Conservation (phyloP, 116 monocot genomes). For the Iris pallida region DNA sequence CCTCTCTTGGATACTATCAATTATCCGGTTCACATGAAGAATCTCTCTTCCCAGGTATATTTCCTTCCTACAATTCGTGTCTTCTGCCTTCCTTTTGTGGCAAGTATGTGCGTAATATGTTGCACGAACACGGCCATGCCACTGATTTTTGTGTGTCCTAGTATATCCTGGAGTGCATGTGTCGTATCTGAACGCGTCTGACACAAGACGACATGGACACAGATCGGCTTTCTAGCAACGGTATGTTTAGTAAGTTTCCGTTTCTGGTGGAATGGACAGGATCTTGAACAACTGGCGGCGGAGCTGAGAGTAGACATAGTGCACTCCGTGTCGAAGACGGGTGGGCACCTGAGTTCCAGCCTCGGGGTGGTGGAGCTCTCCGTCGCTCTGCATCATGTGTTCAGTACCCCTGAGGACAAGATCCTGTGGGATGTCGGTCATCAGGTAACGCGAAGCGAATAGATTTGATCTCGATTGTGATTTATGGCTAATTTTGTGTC, state of each 20-base stretch:
- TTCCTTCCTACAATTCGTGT: not conserved
- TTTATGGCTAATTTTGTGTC: not conserved
- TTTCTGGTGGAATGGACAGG: slow-evolving; percentile 16
- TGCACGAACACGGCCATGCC: too few relatives aligned
- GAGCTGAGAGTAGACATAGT: slow-evolving; percentile 63
- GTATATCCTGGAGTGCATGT: too few relatives aligned
- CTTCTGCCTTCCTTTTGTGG: not conserved
- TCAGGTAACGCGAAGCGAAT: slow-evolving; percentile 28
- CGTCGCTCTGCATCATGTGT: slow-evolving; percentile 69
- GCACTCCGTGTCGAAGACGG: slow-evolving; percentile 46
- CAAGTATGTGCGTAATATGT: not conserved
- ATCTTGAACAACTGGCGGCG: slow-evolving; percentile 53
- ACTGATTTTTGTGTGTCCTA: too few relatives aligned
- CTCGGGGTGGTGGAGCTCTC: slow-evolving; percentile 64
- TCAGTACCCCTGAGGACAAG: slow-evolving; percentile 64
- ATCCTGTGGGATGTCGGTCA: slow-evolving; percentile 82
- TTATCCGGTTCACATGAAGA: slow-evolving; percentile 83
- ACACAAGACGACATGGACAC: too few relatives aligned
- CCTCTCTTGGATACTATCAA: slow-evolving; percentile 79
- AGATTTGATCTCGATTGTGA: not conserved
- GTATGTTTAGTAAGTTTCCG: not conserved
- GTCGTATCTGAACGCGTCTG: too few relatives aligned
- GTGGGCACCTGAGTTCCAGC: slow-evolving; percentile 62
- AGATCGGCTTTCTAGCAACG: not conserved
- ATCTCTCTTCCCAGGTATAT: slow-evolving; percentile 49